Conservation (phyloP, 2,329 filamentous ascomycete species). For the Phaeosphaeria sp. region DNA sequence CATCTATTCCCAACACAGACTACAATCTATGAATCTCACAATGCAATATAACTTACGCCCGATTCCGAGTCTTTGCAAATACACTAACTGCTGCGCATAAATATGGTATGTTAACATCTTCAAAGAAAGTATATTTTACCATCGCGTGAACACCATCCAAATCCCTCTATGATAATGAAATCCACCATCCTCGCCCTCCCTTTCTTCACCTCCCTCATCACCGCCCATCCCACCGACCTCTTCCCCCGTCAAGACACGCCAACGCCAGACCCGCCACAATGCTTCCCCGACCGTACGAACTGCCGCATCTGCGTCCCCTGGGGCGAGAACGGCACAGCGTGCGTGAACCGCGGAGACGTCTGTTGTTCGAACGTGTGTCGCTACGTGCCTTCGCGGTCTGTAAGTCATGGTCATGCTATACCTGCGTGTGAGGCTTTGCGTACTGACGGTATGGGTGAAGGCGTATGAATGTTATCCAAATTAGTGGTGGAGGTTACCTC, state of each 20-base stretch:
- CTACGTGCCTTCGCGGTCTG: background rate
- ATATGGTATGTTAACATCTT: background rate
- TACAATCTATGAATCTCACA: background rate
- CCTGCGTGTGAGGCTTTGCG: background rate
- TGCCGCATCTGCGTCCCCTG: background rate
- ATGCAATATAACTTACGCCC: background rate
- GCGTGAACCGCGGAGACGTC: background rate
- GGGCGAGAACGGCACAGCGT: background rate
- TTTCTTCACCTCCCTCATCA: background rate
- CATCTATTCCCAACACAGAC: background rate
- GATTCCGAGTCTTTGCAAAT: background rate
- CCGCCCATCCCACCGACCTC: background rate
- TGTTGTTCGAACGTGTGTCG: background rate
- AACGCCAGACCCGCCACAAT: background rate
- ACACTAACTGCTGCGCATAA: background rate
- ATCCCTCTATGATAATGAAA: background rate
- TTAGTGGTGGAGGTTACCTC: no score
- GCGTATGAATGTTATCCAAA: background rate
- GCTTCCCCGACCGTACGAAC: background rate
- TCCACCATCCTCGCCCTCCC: background rate
- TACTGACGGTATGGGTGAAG: background rate
- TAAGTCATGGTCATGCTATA: background rate
- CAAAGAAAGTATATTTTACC: no score
- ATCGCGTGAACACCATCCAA: no score
- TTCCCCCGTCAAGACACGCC: background rate